These are phyloP conservation scores for Hemisphaericaspora nanyangensis DNA, from an alignment of 805 yeast species.

Conservation along the genomic window DNA sequence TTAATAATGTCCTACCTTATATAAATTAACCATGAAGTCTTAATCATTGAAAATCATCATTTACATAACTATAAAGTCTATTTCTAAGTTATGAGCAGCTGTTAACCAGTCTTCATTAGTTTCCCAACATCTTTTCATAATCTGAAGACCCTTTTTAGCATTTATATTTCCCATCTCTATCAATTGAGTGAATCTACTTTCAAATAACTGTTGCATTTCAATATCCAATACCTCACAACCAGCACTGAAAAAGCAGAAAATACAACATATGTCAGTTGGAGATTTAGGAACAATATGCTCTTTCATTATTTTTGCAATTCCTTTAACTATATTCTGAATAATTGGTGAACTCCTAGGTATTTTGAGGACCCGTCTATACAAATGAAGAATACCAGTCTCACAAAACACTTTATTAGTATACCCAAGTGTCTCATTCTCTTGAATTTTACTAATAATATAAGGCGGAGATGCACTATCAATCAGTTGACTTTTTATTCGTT, in stretches of 20 bases:
- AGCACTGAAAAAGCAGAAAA: slow-evolving; percentile 53
- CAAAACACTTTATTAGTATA: slow-evolving; percentile 52
- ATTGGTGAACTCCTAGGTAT: slow-evolving; percentile 43
- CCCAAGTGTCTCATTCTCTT: slow-evolving; percentile 32
- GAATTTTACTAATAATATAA: slow-evolving; percentile 18
- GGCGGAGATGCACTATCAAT: slow-evolving; percentile 11
- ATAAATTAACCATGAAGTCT: too few species aligned
- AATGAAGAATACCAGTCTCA: slow-evolving; percentile 50
- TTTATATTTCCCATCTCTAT: slow-evolving; percentile 40
- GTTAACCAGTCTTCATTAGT: slow-evolving; percentile 50
- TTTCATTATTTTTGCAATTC: slow-evolving; percentile 34
- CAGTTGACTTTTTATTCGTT: slow-evolving; percentile 3
- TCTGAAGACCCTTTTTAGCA: slow-evolving; percentile 42
- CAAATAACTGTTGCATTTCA: slow-evolving; percentile 30
- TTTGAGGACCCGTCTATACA: slow-evolving; percentile 52
- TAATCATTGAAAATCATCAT: too few species aligned
- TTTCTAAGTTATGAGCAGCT: slow-evolving; percentile 38
- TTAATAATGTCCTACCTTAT: too few species aligned
- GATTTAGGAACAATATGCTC: slow-evolving; percentile 41
- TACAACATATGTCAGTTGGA: slow-evolving; percentile 52
- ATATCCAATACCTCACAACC: slow-evolving; percentile 53
- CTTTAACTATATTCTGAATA: slow-evolving; percentile 46
- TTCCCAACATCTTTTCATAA: slow-evolving; percentile 54
- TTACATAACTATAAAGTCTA: slow-evolving; percentile 43
- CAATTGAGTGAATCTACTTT: slow-evolving; percentile 38